phyloP scores from a whole-genome alignment of 169 alveolate species.

The Eimeria zaria region DNA sequence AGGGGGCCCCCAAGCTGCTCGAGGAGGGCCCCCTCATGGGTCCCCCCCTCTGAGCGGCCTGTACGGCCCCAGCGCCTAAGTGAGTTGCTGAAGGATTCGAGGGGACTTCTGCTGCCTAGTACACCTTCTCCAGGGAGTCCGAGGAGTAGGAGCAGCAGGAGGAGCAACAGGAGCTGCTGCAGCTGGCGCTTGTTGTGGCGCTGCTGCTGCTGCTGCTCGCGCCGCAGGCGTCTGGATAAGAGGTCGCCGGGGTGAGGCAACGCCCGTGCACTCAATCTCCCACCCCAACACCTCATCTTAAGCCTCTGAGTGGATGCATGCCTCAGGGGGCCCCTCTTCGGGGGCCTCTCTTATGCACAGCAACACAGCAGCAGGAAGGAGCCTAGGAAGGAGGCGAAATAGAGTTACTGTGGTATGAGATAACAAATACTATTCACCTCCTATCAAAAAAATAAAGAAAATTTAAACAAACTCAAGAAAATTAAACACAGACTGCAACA shows the following conservation, averaged over 20 bases:
- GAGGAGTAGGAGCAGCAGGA: not conserved
- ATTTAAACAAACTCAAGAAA: not conserved
- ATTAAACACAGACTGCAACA: no score
- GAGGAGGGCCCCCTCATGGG: not conserved
- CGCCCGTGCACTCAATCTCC: not conserved
- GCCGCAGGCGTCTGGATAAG: not conserved
- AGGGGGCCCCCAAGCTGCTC: not conserved
- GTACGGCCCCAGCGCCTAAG: not conserved
- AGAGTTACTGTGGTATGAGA: not conserved
- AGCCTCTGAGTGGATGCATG: not conserved
- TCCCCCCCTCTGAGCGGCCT: not conserved
- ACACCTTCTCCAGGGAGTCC: not conserved
- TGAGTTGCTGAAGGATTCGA: not conserved
- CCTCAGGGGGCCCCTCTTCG: not conserved
- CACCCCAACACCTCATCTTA: not conserved
- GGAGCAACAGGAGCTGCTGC: not conserved
- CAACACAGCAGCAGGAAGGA: not conserved
- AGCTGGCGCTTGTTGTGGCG: not conserved
- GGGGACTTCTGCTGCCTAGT: not conserved
- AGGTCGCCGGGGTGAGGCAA: not conserved
- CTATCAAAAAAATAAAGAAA: not conserved
- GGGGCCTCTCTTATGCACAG: no score
- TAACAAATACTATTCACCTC: not conserved
- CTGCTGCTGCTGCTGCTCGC: not conserved
- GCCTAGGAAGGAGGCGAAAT: not conserved